These are phyloP conservation scores for Papiliotrema fonsecae DNA, from an alignment of 1,284 basidiomycete genomes.

Conservation along the genomic window DNA sequence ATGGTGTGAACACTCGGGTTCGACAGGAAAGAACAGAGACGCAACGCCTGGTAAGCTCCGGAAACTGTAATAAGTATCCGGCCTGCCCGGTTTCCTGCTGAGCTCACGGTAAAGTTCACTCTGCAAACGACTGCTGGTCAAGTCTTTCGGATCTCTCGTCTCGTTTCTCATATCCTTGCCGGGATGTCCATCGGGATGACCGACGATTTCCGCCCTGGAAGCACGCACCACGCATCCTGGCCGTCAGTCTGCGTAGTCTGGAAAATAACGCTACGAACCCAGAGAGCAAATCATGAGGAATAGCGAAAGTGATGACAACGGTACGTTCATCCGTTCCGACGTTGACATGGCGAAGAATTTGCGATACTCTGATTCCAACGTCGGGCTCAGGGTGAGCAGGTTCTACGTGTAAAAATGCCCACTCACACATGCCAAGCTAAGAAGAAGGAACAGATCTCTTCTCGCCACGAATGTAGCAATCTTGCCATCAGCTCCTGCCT, in stretches of 20 bases:
- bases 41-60: constrained; percentile 45
- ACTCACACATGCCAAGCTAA: constrained; percentile 40
- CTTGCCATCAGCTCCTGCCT: constrained; percentile 11
- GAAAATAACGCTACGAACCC: constrained; percentile 14
- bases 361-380: constrained; percentile 35
- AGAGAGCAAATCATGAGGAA: constrained; percentile 46
- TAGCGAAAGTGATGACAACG: constrained; percentile 38
- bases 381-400: constrained; percentile 18
- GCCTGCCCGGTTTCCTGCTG: background rate
- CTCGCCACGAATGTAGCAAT: constrained; percentile 34
- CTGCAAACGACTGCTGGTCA: constrained; percentile 44
- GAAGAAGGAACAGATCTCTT: constrained; percentile 41
- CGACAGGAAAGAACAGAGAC: constrained; percentile 47
- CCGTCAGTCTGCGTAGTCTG: background rate
- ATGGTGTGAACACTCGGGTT: constrained; percentile 42
- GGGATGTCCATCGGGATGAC: constrained; percentile 13
- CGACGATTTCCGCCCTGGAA: constrained; percentile 40
- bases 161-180: background rate
- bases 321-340: constrained; percentile 37
- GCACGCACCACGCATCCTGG: constrained; percentile 42
- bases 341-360: constrained; percentile 38
- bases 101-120: constrained; percentile 45
- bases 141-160: constrained; percentile 26
- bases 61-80: constrained; percentile 28
- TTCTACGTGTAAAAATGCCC: background rate